phyloP scores from a whole-genome alignment of 1,139 yeast genomes.

The Groenewaldozyma auringiensis region DNA sequence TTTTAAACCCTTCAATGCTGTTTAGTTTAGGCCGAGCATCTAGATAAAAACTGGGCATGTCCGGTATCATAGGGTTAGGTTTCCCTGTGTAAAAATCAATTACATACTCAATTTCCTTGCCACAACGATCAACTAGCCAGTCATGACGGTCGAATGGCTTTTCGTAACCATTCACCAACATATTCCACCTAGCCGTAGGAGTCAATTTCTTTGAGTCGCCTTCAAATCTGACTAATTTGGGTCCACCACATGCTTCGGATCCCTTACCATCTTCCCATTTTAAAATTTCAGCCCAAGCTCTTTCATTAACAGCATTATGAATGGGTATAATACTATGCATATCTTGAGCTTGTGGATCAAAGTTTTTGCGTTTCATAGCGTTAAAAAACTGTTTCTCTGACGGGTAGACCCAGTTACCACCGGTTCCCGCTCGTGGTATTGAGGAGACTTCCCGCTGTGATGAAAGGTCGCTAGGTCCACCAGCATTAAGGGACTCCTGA shows the following conservation, averaged over 20 bases:
- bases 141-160: constrained; percentile 95
- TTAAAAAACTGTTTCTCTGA: constrained; percentile 91
- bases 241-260: constrained; percentile 59
- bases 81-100: constrained; percentile 82
- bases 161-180: constrained; percentile 47
- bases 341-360: constrained; percentile 75
- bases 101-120: constrained; percentile 75
- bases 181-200: constrained; percentile 79
- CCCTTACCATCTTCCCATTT: constrained; percentile 76
- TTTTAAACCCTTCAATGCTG: constrained; percentile 65
- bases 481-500: constrained; percentile 36
- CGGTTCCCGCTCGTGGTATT: constrained; percentile 63
- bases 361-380: constrained; percentile 86
- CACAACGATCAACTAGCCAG: constrained; percentile 89
- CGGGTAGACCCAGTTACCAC: constrained; percentile 85
- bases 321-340: constrained; percentile 91
- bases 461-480: constrained; percentile 18
- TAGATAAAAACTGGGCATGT: constrained; percentile 57
- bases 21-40: constrained; percentile 92
- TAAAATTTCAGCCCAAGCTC: constrained; percentile 81
- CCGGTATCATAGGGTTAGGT: constrained; percentile 39
- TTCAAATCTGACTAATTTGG: constrained; percentile 74
- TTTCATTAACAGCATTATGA: constrained; percentile 88
- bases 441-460: constrained; percentile 69
- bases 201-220: constrained; percentile 82